Percentiles rank a stretch among this genome's conserved stretches.
Conservation (phyloP, 2,329 filamentous ascomycete species). For the Fusarium musae region DNA sequence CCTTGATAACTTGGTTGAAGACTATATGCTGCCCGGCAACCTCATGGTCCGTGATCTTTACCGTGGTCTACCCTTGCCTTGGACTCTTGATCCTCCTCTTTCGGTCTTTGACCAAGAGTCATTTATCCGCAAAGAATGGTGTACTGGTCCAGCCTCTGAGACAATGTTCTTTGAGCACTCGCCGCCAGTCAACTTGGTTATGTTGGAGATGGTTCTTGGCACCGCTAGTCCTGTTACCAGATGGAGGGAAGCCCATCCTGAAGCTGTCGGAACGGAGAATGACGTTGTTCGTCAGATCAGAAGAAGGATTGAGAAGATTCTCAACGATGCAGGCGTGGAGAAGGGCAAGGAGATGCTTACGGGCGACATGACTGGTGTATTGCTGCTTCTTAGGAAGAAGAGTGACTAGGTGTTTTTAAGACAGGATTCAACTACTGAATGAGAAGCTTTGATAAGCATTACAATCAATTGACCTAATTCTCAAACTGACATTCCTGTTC, state of each 20-base stretch:
- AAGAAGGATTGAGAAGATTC: neutral
- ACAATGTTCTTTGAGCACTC: neutral
- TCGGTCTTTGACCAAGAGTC: neutral
- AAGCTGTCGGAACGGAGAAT: neutral
- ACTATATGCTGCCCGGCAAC: neutral
- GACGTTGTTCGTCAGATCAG: neutral
- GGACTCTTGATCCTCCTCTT: neutral
- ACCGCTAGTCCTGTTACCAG: neutral
- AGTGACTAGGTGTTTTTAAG: neutral
- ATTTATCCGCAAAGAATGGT: conserved; percentile 1
- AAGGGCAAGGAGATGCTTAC: neutral
- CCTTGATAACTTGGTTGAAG: neutral
- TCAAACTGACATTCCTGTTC: neutral
- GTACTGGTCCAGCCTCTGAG: neutral
- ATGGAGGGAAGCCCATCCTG: neutral
- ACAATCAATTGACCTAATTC: neutral
- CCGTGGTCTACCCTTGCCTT: neutral
- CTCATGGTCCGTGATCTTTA: neutral
- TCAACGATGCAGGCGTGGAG: neutral
- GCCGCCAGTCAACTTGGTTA: neutral
- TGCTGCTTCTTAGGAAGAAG: neutral
- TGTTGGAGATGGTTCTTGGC: neutral
- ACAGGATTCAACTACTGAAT: accelerated
- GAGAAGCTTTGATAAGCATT: accelerated
- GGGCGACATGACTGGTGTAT: neutral